Evolutionary conservation across 2,329 filamentous ascomycete species (phyloP), one percentile per base, ranked within the genome.

Genomic region (Penicillium digitatum): DNA sequence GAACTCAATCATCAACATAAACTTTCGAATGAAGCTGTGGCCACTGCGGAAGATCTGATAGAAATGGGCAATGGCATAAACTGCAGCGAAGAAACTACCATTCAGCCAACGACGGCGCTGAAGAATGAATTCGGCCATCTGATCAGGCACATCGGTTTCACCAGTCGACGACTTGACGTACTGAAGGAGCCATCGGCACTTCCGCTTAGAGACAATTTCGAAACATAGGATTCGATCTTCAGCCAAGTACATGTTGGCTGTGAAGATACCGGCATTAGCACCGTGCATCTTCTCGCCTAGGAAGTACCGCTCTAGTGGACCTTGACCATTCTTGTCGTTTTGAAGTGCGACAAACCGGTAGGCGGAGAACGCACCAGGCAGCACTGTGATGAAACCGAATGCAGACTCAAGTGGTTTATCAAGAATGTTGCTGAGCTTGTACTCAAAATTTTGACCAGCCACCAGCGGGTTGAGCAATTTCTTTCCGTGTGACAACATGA

Each of bases 381-480:
- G 80, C 68, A 99, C 94, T 42, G 90, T 90, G 70, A 99, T 97
- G 77, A 97, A 99, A 44, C 94, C 94, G 73, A 99, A 99, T 0
- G 93, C 90, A 4, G 93, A 97, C 72, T 99, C 94, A 38, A 99
- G 79, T 2, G 94, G 94, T 77, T 99, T 99, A 74, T 99, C 94
- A 42, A 99, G 82, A 69, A 99, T 99, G 69, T 99, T 99, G 73
- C 90, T 96, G 88, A 99, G 96, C 82, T 99, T 99, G 82, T 99
- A 99, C 78, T 99, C 94, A 66, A 99, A 99, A 70, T 99, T 99
- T 69, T 99, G 94, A 0, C 92, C 92, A 2, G 94, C 94, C 22
- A 99, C 89, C 5, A 99, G 82, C 0, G 94, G 94, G 68, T 97
- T 99, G 62, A 96, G 72, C 34, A 99, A 82, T 66, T 95, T 91